Base-by-base conservation (phyloP, 202 grass and related monocot species). In the Hordeum pubiflorum region DNA sequence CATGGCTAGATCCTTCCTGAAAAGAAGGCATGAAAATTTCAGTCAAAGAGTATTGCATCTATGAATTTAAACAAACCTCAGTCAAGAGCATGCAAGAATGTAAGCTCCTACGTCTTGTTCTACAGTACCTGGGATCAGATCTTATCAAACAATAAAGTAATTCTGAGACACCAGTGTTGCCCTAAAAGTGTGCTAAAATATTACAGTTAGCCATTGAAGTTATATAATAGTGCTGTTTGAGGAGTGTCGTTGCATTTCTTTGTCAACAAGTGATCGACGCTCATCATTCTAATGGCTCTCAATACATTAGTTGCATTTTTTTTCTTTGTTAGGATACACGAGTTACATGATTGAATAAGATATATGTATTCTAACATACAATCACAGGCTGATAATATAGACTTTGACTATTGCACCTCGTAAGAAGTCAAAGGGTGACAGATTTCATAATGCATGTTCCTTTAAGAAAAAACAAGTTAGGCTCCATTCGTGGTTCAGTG, bases 1-100 rank as follows among this genome's bases (percentile, higher is more conserved):
- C 92, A 54, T 95, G 95, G 84, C 77, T 95, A 68, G 95, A 95
- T 86, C 95, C 95, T 98, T 98, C 95, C 95, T 98, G 92, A 69
- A 88, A 82, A 82, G 18, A 70, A 74, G 24, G 67, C 31, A 90
- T 43, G 74, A 22, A 65, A 37, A 40, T 58, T 64, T 56, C 67
- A 65, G 38, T 62, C 56, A 43, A 80, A 83, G 21, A 24, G 29
- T 33, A 5, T 3, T 78, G 72, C 20, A 20, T 21, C 37, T 54
- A 85, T 54, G 70, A 54, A 54, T 80, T 71, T 61, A 54, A 88
- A 86, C 7, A 76, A 18, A 65, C 14, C n/a, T 50, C 23, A 34
- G 6, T 9, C 76, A 76, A 88, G 17, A 63, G 33, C 58, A 78
- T 38, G 15, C 50, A 85, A 58, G 54, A 18, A 77, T 33, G 36